Evolutionary conservation across 164 flowering plant genomes (phyloP), one percentile per base, ranked within the genome.

Genomic region (Vitis riparia): DNA sequence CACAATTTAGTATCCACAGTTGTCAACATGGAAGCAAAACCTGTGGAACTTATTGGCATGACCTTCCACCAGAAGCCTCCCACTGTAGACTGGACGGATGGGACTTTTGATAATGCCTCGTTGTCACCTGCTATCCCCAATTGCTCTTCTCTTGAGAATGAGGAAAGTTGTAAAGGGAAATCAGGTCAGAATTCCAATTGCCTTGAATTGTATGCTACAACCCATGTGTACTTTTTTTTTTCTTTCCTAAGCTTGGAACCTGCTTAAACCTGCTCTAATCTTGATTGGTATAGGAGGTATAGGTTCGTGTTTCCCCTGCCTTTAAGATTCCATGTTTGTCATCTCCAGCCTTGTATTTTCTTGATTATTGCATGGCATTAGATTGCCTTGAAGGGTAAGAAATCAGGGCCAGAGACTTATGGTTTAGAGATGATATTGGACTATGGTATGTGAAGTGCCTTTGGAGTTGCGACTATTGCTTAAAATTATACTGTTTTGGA

Each of bases 31-130:
- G 67, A 62, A 59, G 76, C 29, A 61, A 67, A 72, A 64, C 51
- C 70, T 17, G 37, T 37, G 32, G 76, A 78, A 58, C 70, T 68
- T 51, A 75, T 76, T 67, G 79, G 80, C 72, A 67, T 85, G 88
- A 80, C 81, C 68, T 73, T 89, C 48, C 72, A 68, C 63, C 81
- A 63, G 80, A 85, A 80, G 68, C 85, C 89, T 48, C 89, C 91
- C n/a, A 60, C 9, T 30, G 51, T 69, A 13, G 78, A 79, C 23
- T 71, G 59, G 69, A 58, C 23, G 2, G 76, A 67, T 68, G 69
- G 50, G 60, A 51, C 52, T 65, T 70, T 71, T 71, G 67, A 72
- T 51, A 67, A 74, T 72, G 65, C 57, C 58, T 63, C 51, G 29
- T 19, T 30, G 58, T 48, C 68, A 30, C 27, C 72, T 17, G 17